These are phyloP conservation scores for Thymus quinquecostatus DNA, from an alignment of 257 asterid genomes.

Conservation along the genomic window DNA sequence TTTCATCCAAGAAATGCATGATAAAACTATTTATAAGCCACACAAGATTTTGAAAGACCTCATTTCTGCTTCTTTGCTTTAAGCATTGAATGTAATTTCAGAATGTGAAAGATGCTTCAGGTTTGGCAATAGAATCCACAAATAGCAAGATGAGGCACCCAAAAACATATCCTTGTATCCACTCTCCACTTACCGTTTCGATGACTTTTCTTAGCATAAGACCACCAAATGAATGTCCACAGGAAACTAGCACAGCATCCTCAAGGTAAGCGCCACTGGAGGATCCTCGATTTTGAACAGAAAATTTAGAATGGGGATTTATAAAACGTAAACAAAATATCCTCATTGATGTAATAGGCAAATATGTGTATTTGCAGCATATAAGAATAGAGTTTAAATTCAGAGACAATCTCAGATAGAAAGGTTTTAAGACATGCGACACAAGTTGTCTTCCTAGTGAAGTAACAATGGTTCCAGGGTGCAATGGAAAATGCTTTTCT, in stretches of 20 bases:
- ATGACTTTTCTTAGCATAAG: constrained; percentile 82
- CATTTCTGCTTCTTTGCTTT: constrained; percentile 26
- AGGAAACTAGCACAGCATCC: constrained; percentile 91
- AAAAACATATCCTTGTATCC: constrained; percentile 8
- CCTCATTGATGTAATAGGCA: not conserved
- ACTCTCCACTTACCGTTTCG: constrained; percentile 65
- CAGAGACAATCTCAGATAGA: not conserved
- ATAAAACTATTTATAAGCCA: not conserved
- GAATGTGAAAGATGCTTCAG: constrained; percentile 15
- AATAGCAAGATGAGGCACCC: constrained; percentile 15
- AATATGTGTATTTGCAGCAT: not conserved
- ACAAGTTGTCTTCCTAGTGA: not conserved
- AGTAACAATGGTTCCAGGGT: not conserved
- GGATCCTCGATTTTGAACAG: constrained; percentile 41
- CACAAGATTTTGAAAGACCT: constrained; percentile 1
- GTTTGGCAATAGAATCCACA: constrained; percentile 15
- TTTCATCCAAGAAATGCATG: constrained; percentile 21
- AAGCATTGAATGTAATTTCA: constrained; percentile 12
- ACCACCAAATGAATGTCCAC: constrained; percentile 99
- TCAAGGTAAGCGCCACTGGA: constrained; percentile 91
- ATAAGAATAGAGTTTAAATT: not conserved
- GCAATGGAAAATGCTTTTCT: not conserved
- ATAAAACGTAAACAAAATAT: constrained; percentile 8
- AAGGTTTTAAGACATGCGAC: constrained; percentile 1
- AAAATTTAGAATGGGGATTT: constrained; percentile 25